Evolutionary conservation across 805 yeast genomes (phyloP), one percentile per base, ranked within the genome.

Genomic region (Yamadazyma scolyti): DNA sequence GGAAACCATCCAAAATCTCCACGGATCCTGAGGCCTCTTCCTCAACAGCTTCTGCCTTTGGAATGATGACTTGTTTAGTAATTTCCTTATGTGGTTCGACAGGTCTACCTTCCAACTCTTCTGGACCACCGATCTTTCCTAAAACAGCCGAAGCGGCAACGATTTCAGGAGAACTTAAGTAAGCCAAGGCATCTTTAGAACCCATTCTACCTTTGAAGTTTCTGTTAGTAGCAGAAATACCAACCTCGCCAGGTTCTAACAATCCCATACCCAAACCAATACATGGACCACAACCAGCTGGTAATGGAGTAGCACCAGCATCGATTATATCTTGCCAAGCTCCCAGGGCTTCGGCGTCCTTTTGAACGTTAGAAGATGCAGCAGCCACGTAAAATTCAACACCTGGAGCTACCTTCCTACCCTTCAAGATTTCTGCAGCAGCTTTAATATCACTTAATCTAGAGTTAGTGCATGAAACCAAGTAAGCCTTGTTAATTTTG

Each of bases 191-290:
- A 48, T 93, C 97, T 47, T 82, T 83, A 6, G 95, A 82, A 6
- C 99, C 99, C 99, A 93, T 93, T 66, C 99, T 79, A 40, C 99
- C 99, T 65, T 93, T 93, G 75, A 93, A 93, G 65, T 93, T 93
- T 68, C 99, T 79, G 69, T 93, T 93, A 6, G 98, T 93, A 36
- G 98, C 98, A 43, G 96, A 85, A 50, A 93, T 93, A 43, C 99
- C 98, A 37, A 93, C 95, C 61, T 93, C 97, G 26, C 98, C 98
- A 20, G 86, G 90, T 61, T 93, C 80, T 45, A 93, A 68, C 43
- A 93, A 68, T 29, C 99, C 99, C 17, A 94, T 73, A 34, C 99
- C 99, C 34, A 93, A 69, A 21, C 99, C 99, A 53, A 93, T 93
- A 68, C 99, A 93, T 15, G 99, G 99, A 27, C 99, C 99, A 67